Base-by-base conservation (phyloP, 139 green algal genomes). In the Tetratostichococcus sp. region DNA sequence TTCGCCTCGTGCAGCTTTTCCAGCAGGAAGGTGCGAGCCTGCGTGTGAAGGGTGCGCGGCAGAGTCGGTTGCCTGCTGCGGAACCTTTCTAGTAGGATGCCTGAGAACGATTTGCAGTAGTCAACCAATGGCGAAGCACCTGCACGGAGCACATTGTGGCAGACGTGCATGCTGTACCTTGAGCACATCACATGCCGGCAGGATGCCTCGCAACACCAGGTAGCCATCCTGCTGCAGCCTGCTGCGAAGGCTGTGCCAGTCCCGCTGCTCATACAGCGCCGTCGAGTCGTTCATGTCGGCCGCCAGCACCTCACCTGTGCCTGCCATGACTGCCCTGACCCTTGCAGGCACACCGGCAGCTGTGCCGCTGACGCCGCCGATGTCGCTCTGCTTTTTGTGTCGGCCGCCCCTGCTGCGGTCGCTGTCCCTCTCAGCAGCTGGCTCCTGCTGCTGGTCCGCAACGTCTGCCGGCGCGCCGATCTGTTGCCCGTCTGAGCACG, bases 161-260 rank as follows among this genome's bases (percentile, higher is more conserved):
- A 68, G n/a, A n/a, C n/a, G n/a, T n/a, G n/a, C n/a, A n/a, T n/a
- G 19, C n/a, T 68, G 26, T 26, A 80, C 75, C 70, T 68, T 11
- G 23, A 50, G 35, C 32, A 80, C 57, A 11, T 28, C 35, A 5
- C 30, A 35, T 59, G 30, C 23, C 3, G 57, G n/a, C 28, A 82
- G 59, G 2, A 69, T 33, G 28, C 34, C 22, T 14, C 77, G 32
- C 11, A 82, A 6, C 4, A 82, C 8, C 4, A 82, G 67, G n/a
- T 82, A 82, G 2, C 77, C 77, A 39, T 82, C 77, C 39, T 22
- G 31, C 25, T 39, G 21, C 19, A 82, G 72, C 19, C 71, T n/a
- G 3, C 32, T 5, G 28, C 31, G 31, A 4, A 76, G 39, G n/a
- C 50, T 39, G 1, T 22, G 4, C 16, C 30, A 32, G 4, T 77